phyloP scores from a whole-genome alignment of 2,329 filamentous ascomycete species.

The Biscogniauxia marginata region DNA sequence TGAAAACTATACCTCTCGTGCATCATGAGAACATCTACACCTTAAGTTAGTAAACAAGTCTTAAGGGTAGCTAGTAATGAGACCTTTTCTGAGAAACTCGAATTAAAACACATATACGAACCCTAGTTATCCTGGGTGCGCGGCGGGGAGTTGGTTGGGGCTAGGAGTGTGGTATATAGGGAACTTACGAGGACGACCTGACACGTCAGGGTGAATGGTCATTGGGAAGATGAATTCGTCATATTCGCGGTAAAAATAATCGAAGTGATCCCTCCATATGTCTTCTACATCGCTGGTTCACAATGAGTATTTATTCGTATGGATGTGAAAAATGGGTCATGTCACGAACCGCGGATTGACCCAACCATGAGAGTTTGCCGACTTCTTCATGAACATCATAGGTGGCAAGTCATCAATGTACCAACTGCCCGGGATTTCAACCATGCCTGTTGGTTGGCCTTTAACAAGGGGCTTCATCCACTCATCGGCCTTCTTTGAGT shows the following conservation, averaged over 20 bases:
- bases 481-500: slow-evolving; percentile 56
- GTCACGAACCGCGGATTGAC: slow-evolving; percentile 43
- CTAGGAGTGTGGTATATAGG: background rate
- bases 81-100: too few species aligned
- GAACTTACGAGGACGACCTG: slow-evolving; percentile 56
- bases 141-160: too few species aligned
- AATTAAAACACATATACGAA: too few species aligned
- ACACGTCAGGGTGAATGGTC: slow-evolving; percentile 73
- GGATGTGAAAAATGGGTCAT: background rate
- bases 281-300: slow-evolving; percentile 56
- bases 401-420: slow-evolving; percentile 64
- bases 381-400: slow-evolving; percentile 70
- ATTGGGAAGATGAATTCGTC: slow-evolving; percentile 76
- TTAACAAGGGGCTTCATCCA: slow-evolving; percentile 67
- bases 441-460: slow-evolving; percentile 59
- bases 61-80: too few species aligned
- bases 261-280: slow-evolving; percentile 64
- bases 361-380: slow-evolving; percentile 63
- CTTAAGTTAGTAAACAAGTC: too few species aligned
- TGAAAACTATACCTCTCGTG: too few species aligned
- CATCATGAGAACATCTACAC: too few species aligned
- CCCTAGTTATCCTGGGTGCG: too few species aligned
- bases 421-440: slow-evolving; percentile 60
- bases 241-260: slow-evolving; percentile 74
- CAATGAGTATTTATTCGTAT: background rate